phyloP scores from a whole-genome alignment of 805 yeast genomes.

The Kuraishia hungarica region DNA sequence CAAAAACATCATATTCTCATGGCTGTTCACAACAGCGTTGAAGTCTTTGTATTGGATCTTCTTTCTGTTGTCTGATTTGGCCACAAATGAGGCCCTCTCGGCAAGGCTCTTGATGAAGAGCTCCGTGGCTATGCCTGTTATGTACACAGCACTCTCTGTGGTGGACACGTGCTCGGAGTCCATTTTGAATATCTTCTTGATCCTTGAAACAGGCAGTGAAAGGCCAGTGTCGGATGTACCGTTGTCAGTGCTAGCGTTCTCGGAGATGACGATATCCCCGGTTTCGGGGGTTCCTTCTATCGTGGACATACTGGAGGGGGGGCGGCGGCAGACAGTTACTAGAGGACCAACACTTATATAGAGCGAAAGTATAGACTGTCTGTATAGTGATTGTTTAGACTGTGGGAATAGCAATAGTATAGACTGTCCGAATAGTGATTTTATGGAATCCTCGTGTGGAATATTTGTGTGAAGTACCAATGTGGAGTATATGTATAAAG shows the following conservation, averaged over 20 bases:
- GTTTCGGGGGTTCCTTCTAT: neutral
- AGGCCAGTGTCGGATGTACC: too few species aligned
- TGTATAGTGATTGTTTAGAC: too few species aligned
- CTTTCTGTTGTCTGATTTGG: constrained; percentile 59
- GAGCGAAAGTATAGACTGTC: too few species aligned
- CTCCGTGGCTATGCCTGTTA: constrained; percentile 74
- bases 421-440: too few species aligned
- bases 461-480: too few species aligned
- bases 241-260: constrained; percentile 5
- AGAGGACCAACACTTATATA: too few species aligned
- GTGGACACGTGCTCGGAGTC: constrained; percentile 68
- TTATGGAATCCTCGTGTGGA: too few species aligned
- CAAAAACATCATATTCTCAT: constrained; percentile 55
- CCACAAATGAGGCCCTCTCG: constrained; percentile 59
- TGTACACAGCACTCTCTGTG: constrained; percentile 63
- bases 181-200: constrained; percentile 63
- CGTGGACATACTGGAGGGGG: neutral
- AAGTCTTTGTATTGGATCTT: constrained; percentile 66
- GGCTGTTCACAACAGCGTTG: constrained; percentile 49
- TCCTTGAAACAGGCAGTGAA: constrained; percentile 53
- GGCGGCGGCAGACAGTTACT: too few species aligned
- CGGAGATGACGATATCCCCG: neutral
- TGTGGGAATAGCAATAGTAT: too few species aligned
- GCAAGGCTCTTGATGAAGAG: constrained; percentile 61
- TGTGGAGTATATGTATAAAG: too few species aligned